A percentile compares a stretch with the other conserved stretches of the same genome.
Conservation (phyloP, 2,329 filamentous ascomycete species). For the Trichothecium sympodiale region DNA sequence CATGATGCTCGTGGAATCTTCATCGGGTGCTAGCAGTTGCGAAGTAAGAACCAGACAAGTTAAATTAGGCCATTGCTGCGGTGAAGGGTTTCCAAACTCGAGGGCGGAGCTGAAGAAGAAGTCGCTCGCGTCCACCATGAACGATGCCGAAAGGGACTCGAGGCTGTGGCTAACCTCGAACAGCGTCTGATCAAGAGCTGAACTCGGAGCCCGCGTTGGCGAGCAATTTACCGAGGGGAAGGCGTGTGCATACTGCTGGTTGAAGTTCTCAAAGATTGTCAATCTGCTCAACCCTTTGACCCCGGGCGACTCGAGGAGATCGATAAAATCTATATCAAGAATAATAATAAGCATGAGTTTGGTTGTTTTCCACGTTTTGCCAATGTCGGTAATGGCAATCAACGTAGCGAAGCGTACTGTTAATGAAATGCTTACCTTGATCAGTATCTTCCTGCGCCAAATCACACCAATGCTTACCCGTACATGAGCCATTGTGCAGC, state of each 20-base stretch:
- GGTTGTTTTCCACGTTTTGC: too few relatives aligned
- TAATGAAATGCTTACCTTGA: slow-evolving; percentile 14
- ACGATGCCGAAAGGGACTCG: slow-evolving; percentile 16
- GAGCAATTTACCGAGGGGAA: not conserved
- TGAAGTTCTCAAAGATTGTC: slow-evolving; percentile 23
- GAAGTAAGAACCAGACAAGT: slow-evolving; percentile 19
- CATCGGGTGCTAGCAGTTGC: slow-evolving; percentile 10
- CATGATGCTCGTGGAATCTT: slow-evolving; percentile 7
- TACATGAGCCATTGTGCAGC: too few relatives aligned
- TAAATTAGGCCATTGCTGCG: slow-evolving; percentile 18
- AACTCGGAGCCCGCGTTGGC: slow-evolving; percentile 11
- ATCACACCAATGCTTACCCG: too few relatives aligned
- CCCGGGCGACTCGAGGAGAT: too few relatives aligned
- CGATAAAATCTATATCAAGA: too few relatives aligned
- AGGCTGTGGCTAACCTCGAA: too few relatives aligned
- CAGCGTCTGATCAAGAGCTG: slow-evolving; percentile 11
- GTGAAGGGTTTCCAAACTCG: slow-evolving; percentile 7
- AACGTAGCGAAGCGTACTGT: not conserved
- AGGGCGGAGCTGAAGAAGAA: slow-evolving; percentile 19
- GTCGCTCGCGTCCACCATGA: slow-evolving; percentile 18
- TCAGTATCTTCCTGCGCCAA: slow-evolving; percentile 14
- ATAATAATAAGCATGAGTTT: too few relatives aligned
- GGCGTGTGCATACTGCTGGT: slow-evolving; percentile 14
- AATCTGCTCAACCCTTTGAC: slow-evolving; percentile 10
- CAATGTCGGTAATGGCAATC: too few relatives aligned